Evolutionary conservation across 495 filamentous ascomycete species (phyloP).

Genomic region (Venustampulla echinocandica): DNA sequence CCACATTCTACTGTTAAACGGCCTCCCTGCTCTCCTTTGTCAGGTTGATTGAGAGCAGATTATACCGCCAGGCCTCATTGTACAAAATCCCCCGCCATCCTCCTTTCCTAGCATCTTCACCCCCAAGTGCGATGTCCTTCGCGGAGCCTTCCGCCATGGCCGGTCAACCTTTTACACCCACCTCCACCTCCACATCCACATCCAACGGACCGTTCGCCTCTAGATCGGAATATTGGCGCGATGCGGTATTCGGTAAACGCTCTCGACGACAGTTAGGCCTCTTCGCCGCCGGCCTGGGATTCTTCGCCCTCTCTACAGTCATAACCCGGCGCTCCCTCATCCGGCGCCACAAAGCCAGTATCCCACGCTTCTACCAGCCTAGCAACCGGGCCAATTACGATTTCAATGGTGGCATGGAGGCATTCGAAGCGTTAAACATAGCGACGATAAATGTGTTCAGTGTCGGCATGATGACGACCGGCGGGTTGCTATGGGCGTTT

Average conservation of each 20-base stretch:
- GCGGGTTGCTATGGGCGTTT: conserved; percentile 59
- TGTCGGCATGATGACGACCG: conserved; percentile 57
- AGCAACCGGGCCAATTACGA: conserved; percentile 37
- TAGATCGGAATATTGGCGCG: too few species aligned
- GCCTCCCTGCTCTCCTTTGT: too few species aligned
- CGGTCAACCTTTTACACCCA: too few species aligned
- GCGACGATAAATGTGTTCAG: conserved; percentile 73
- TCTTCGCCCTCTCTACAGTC: conserved; percentile 57
- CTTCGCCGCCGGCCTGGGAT: conserved; percentile 63
- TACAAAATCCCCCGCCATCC: not conserved
- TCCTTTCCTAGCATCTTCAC: not conserved
- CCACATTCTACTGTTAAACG: too few species aligned
- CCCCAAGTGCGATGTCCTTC: conserved; percentile 18
- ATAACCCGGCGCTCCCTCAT: conserved; percentile 61
- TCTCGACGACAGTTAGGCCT: conserved; percentile 46
- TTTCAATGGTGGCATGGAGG: conserved; percentile 39
- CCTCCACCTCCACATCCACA: not conserved
- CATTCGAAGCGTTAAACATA: conserved; percentile 70
- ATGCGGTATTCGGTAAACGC: conserved; percentile 30
- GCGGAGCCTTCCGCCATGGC: conserved; percentile 12
- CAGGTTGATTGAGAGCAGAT: too few species aligned
- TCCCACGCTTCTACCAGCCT: conserved; percentile 59
- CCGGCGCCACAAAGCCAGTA: conserved; percentile 41
- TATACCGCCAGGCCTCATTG: too few species aligned
- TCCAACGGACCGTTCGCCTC: conserved; percentile 2